A percentile compares a stretch with the other conserved stretches of the same genome.
Conservation (phyloP, 169 alveolate genomes). For the Plasmodium falciparum region DNA sequence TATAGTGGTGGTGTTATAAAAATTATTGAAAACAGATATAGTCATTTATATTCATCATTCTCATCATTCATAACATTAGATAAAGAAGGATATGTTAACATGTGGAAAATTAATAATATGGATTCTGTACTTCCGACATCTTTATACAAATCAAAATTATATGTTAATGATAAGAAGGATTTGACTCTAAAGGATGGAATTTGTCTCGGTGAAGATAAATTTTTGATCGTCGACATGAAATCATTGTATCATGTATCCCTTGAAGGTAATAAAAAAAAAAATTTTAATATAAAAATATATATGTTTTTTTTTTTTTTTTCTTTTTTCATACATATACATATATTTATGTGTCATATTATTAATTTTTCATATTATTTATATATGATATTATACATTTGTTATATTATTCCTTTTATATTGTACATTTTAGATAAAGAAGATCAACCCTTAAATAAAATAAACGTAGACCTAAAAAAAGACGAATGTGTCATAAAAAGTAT, state of each 20-base stretch:
- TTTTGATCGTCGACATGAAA: constrained; percentile 12
- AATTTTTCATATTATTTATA: no score
- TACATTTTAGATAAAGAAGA: constrained; percentile 8
- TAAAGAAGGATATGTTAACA: constrained; percentile 49
- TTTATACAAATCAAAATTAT: constrained; percentile 31
- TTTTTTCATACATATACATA: neutral
- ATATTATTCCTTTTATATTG: no score
- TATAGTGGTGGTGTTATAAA: constrained; percentile 18
- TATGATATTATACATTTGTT: no score
- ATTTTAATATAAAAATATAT: neutral
- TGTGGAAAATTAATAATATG: constrained; percentile 45
- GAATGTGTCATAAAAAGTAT: constrained; percentile 22
- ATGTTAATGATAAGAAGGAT: neutral
- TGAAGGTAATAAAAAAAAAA: constrained; percentile 6
- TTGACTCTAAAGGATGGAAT: constrained; percentile 17
- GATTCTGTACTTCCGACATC: constrained; percentile 37
- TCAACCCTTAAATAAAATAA: constrained; percentile 1
- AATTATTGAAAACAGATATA: constrained; percentile 38
- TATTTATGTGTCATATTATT: neutral
- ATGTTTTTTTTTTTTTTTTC: neutral
- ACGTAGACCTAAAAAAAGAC: neutral
- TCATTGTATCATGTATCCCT: constrained; percentile 25
- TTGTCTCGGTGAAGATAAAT: constrained; percentile 18
- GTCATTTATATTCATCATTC: constrained; percentile 36
- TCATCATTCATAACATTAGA: constrained; percentile 51